Conservation (phyloP, 352 stramenopile species). For the Globisporangium camurandrum region DNA sequence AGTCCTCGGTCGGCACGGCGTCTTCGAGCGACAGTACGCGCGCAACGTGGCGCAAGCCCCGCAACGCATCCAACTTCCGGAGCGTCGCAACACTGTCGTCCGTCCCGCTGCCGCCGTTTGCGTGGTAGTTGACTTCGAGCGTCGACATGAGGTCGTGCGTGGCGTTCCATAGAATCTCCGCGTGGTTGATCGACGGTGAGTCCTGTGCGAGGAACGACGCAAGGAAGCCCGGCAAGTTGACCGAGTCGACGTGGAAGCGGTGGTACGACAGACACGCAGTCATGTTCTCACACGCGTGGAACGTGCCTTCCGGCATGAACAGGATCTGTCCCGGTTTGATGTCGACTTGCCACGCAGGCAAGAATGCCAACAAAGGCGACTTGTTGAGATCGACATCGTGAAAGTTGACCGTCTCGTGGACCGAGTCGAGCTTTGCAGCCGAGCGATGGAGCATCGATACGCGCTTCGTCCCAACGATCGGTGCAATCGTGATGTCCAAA, state of each 20-base stretch:
- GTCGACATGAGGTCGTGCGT: constrained; percentile 83
- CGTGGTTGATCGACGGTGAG: constrained; percentile 85
- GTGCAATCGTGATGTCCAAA: constrained; percentile 90
- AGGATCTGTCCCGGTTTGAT: constrained; percentile 91
- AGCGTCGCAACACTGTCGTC: constrained; percentile 33
- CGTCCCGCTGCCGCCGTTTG: constrained; percentile 33
- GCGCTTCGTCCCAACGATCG: constrained; percentile 84
- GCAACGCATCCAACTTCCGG: constrained; percentile 59
- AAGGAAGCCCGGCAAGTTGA: constrained; percentile 89
- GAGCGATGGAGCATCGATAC: constrained; percentile 70
- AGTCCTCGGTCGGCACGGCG: constrained; percentile 56
- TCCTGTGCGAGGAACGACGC: constrained; percentile 87
- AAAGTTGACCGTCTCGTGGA: constrained; percentile 77
- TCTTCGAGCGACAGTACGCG: constrained; percentile 64
- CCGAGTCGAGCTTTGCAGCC: constrained; percentile 76
- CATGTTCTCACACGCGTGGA: constrained; percentile 90
- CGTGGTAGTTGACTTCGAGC: constrained; percentile 73
- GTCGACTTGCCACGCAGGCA: constrained; percentile 81
- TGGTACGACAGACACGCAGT: constrained; percentile 93
- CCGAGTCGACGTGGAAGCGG: constrained; percentile 89
- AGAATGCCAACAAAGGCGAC: constrained; percentile 82
- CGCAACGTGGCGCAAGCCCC: constrained; percentile 50
- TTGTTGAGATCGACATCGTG: constrained; percentile 79
- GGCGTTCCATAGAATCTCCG: constrained; percentile 92
- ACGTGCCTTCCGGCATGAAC: constrained; percentile 90